Evolutionary conservation across 306 rosid species (phyloP), one percentile per base, ranked within the genome.

Genomic region (Acacia melanoxylon): DNA sequence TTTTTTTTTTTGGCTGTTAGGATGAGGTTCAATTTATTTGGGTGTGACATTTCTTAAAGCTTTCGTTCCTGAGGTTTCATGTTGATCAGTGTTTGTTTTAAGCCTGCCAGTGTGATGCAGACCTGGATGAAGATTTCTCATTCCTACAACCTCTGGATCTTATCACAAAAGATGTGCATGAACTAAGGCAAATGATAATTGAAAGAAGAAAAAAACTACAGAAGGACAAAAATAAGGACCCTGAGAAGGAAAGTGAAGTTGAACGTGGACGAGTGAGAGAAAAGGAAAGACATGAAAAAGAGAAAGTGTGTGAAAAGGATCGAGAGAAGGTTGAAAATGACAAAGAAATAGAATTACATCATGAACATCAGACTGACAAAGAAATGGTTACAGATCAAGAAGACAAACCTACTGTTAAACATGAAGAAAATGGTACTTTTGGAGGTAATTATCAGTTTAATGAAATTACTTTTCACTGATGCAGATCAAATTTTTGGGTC

Each of bases 41-140:
- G 86, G 56, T 51, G 10, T 10, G 61, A 71, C 37, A 72, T 51
- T 33, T 33, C 68, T 74, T 11, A 14, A 71, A 82, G 78, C 31
- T 71, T 86, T 82, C 71, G 49, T 62, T 63, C 78, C 81, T 24
- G 85, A 48, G 86, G 86, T 83, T 84, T 79, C 82, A 82, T 88
- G 86, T 86, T 92, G 90, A 91, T 84, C 89, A 85, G 75, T 82
- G 79, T 90, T 83, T 90, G 86, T 83, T 89, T 91, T 89, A 88
- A 89, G 90, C 92, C 88, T 89, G 88, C 88, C 98, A 95, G 99
- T 90, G 90, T 89, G 99, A 95, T 70, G 83, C 91, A 75, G 99
- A 92, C 65, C 61, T 90, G 87, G 99, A 93, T 56, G 99, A 95
- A 82, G 98, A 95, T 92, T 95, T 95, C 88, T 93, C 98, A 11